Evolutionary conservation across 345 rosid genomes (phyloP).

Genomic region (Lumnitzera littorea): DNA sequence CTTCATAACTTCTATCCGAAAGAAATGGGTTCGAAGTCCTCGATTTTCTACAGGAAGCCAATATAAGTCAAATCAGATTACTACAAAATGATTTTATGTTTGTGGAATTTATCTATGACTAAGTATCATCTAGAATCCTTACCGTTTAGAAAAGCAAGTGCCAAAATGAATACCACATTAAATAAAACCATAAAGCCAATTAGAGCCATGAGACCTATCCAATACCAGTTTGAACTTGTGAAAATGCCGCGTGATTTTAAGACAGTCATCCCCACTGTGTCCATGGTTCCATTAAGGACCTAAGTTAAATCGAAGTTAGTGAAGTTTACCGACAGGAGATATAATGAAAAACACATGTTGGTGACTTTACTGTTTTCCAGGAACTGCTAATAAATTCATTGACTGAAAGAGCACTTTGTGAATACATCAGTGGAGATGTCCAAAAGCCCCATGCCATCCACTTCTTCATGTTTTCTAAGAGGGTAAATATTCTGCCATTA

Average conservation of each 20-base stretch:
- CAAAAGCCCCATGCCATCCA: constrained; percentile 48
- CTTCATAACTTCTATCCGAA: neutral
- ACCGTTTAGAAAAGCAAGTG: constrained; percentile 46
- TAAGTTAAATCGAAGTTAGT: neutral
- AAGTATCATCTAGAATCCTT: constrained; percentile 9
- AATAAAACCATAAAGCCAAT: constrained; percentile 25
- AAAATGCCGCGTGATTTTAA: constrained; percentile 37
- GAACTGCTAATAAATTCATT: constrained; percentile 51
- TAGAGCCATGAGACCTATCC: constrained; percentile 47
- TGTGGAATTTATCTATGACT: too few species aligned
- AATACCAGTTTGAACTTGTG: constrained; percentile 43
- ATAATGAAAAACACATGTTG: too few species aligned
- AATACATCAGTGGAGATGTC: constrained; percentile 60
- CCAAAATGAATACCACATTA: constrained; percentile 26
- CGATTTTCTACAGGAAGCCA: too few species aligned
- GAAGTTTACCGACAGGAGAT: neutral
- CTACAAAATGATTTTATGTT: too few species aligned
- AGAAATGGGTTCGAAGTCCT: too few species aligned
- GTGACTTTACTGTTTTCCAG: constrained; percentile 37
- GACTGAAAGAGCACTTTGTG: constrained; percentile 35
- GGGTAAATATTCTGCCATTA: too few species aligned
- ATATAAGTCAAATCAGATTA: too few species aligned
- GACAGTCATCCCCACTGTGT: constrained; percentile 31
- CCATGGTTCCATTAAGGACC: constrained; percentile 12
- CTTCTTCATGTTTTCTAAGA: constrained; percentile 32